Evolutionary conservation across 306 rosid species (phyloP).

Genomic region (Adenanthera pavonina): DNA sequence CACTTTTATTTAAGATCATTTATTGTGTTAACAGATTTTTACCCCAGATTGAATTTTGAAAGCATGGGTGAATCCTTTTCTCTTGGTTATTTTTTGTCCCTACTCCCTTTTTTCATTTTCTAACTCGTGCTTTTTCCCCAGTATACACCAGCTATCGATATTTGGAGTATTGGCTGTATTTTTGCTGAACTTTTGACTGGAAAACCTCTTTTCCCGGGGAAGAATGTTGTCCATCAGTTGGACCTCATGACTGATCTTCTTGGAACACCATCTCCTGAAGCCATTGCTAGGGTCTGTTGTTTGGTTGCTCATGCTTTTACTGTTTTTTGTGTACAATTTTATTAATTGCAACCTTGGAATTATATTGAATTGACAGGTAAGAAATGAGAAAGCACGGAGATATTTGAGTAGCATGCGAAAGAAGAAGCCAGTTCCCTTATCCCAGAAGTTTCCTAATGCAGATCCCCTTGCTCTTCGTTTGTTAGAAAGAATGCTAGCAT

Average conservation of each 20-base stretch:
- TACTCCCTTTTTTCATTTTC: no score
- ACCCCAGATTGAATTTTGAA: no score
- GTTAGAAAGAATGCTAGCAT: conserved; percentile 95
- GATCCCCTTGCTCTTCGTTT: conserved; percentile 96
- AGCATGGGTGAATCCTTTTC: no score
- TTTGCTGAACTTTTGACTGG: conserved; percentile 97
- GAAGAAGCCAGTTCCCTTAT: conserved; percentile 86
- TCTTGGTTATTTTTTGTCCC: no score
- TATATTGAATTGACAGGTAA: conserved; percentile 57
- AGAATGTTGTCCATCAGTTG: conserved; percentile 96
- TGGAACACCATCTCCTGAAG: conserved; percentile 91
- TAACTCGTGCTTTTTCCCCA: conserved; percentile 35
- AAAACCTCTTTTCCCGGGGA: conserved; percentile 98
- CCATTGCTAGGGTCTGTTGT: conserved; percentile 85
- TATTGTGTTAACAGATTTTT: conserved; percentile 15
- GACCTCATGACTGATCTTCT: conserved; percentile 96
- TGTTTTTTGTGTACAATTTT: conserved; percentile 13
- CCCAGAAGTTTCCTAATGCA: conserved; percentile 92
- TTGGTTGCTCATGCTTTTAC: conserved; percentile 30
- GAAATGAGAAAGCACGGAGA: conserved; percentile 98
- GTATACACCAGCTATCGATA: conserved; percentile 99
- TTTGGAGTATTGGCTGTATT: conserved; percentile 99
- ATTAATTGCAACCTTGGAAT: conserved; percentile 35
- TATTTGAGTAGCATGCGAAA: conserved; percentile 95
- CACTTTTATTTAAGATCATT: conserved; percentile 33